A percentile compares a stretch with the other conserved stretches of the same genome.
Conservation (phyloP, 805 yeast species). For the Ogataea methanolica region DNA sequence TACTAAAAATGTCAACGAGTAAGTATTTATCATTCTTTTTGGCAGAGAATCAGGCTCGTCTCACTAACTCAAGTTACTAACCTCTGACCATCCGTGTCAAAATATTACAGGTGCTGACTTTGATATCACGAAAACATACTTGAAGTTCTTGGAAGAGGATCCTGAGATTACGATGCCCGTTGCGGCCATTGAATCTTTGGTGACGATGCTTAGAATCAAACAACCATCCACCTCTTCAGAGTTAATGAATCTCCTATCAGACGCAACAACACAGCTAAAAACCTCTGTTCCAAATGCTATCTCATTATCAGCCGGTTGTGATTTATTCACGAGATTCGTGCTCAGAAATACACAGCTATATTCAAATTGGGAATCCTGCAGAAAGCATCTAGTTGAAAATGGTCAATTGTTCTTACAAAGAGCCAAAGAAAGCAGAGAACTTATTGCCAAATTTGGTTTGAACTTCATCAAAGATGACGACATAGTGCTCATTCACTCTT, state of each 20-base stretch:
- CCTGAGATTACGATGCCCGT: constrained; percentile 99
- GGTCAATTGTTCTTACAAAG: constrained; percentile 89
- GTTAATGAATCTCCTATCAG: constrained; percentile 72
- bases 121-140: constrained; percentile 78
- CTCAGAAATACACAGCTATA: constrained; percentile 80
- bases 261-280: constrained; percentile 72
- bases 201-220: constrained; percentile 72
- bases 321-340: constrained; percentile 89
- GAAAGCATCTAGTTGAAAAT: constrained; percentile 82
- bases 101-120: constrained; percentile 36
- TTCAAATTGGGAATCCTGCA: constrained; percentile 94
- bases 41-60: not conserved
- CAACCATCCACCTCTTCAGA: constrained; percentile 95
- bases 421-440: constrained; percentile 84
- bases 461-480: constrained; percentile 94
- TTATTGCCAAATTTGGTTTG: constrained; percentile 81
- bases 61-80: not conserved
- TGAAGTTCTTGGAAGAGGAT: constrained; percentile 79
- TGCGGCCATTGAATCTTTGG: constrained; percentile 94
- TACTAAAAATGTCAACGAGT: not conserved
- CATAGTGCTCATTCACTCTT: constrained; percentile 82
- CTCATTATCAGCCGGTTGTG: constrained; percentile 96
- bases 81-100: not conserved
- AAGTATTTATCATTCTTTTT: not conserved
- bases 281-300: constrained; percentile 83